These are phyloP conservation scores for Zasmidium cellare DNA, from an alignment of 2,329 filamentous ascomycete species.

Conservation along the genomic window DNA sequence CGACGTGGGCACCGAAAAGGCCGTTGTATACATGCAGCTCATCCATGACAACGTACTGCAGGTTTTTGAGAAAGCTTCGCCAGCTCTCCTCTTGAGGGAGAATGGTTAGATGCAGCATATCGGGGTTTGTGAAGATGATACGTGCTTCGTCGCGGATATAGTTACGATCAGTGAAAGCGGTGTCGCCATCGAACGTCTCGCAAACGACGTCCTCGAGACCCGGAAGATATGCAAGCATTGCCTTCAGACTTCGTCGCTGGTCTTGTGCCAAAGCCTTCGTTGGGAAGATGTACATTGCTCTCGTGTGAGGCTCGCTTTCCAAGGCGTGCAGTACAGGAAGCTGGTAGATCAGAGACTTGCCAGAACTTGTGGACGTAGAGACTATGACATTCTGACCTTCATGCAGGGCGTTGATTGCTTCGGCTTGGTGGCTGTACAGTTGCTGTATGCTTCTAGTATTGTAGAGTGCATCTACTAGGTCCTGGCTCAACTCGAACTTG, in stretches of 20 bases:
- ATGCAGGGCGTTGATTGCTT: slow-evolving; percentile 86
- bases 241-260: slow-evolving; percentile 82
- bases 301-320: slow-evolving; percentile 71
- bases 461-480: slow-evolving; percentile 92
- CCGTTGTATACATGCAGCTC: slow-evolving; percentile 97
- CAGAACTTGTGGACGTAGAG: slow-evolving; percentile 91
- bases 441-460: slow-evolving; percentile 84
- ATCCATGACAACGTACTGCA: slow-evolving; percentile 80
- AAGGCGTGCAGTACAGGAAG: slow-evolving; percentile 85
- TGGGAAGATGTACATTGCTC: slow-evolving; percentile 97
- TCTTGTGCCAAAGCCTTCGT: slow-evolving; percentile 97
- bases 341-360: slow-evolving; percentile 98
- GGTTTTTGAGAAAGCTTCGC: slow-evolving; percentile 82
- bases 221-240: slow-evolving; percentile 78
- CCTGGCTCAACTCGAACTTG: slow-evolving; percentile 82
- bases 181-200: slow-evolving; percentile 96
- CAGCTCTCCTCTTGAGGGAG: slow-evolving; percentile 88
- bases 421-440: slow-evolving; percentile 88
- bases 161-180: slow-evolving; percentile 75
- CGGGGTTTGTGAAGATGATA: slow-evolving; percentile 96
- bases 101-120: slow-evolving; percentile 95
- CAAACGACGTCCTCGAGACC: slow-evolving; percentile 74
- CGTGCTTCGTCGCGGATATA: slow-evolving; percentile 81
- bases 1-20: slow-evolving; percentile 88
- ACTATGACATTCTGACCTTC: slow-evolving; percentile 86